Evolutionary conservation across 2,329 filamentous ascomycete species (phyloP), one percentile per base, ranked within the genome.

Genomic region (Claviceps sp.): DNA sequence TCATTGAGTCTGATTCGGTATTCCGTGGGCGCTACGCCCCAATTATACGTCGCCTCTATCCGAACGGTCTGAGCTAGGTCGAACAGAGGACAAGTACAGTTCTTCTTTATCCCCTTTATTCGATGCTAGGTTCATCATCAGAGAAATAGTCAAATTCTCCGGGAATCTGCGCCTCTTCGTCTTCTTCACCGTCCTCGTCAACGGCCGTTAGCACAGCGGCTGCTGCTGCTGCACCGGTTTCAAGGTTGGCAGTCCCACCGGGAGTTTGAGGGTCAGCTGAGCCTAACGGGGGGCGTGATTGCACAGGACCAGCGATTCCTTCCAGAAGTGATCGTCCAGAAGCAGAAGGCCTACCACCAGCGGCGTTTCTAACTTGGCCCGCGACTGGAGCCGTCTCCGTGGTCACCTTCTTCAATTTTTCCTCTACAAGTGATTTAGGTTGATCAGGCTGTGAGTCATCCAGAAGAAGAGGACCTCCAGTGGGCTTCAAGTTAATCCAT

Each of bases 391-490:
- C 79, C 51, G 76, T 79, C 60, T 83, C 80, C 0, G 74, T 80
- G 1, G 77, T 76, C 4, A 78, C 76, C 67, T 94, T 95, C 77
- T 90, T 93, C 43, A 95, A 80, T 73, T 94, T 95, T 68, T 97
- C 82, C 66, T 97, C 93, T 47, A 98, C 78, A 7, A 93, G 77
- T 17, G 82, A 74, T 66, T 95, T 94, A 47, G 82, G 70, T 66
- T 95, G 85, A 1, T 82, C 79, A 0, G 89, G 86, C 57, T 84
- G 78, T 14, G 83, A 89, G 66, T 98, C 93, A 52, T 87, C 77
- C 22, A 98, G 80, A n/a, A 98, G 78, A 37, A 97, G 82, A 39
- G 95, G 88, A 58, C 93, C 93, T 58, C 93, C 91, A 43, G 91
- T 97, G 56, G 91, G 88, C 86, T 95, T 61, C 11, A 46, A 47